Percentiles rank a stretch among this genome's conserved stretches.
These are phyloP conservation scores for Penicillium maclennaniae DNA, from an alignment of 495 filamentous ascomycete genomes.

Conservation along the genomic window DNA sequence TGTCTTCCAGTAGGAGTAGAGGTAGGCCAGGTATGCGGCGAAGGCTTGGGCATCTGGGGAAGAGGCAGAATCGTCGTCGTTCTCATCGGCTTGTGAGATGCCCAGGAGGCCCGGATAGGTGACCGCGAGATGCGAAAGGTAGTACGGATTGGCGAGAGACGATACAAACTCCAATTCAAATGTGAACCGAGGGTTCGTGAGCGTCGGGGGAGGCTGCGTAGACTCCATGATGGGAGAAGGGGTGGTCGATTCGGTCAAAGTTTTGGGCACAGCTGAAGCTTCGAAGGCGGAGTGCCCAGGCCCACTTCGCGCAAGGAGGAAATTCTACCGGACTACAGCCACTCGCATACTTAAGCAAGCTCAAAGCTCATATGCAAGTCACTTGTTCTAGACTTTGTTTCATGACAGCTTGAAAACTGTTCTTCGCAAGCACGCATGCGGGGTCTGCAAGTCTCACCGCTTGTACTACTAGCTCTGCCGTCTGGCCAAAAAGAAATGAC, in stretches of 20 bases:
- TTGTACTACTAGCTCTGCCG: too few relatives aligned
- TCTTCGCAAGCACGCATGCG: too few relatives aligned
- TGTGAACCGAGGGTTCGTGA: conserved; percentile 42
- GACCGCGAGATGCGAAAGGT: conserved; percentile 77
- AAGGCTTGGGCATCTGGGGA: conserved; percentile 60
- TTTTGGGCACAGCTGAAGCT: background rate
- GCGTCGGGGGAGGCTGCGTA: conserved; percentile 33
- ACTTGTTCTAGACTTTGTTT: too few relatives aligned
- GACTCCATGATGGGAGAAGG: conserved; percentile 19
- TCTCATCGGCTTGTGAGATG: conserved; percentile 35
- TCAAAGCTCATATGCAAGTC: too few relatives aligned
- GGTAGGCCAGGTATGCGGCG: conserved; percentile 75
- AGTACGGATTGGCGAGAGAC: conserved; percentile 77
- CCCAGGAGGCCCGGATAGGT: conserved; percentile 50
- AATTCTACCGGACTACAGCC: too few relatives aligned
- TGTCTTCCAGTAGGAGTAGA: conserved; percentile 74
- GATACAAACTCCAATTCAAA: conserved; percentile 69
- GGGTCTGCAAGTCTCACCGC: too few relatives aligned
- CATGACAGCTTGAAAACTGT: too few relatives aligned
- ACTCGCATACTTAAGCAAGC: too few relatives aligned
- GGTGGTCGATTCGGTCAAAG: background rate
- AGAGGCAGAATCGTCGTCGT: conserved; percentile 42
- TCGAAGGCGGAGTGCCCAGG: background rate
- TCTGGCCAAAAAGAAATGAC: too few relatives aligned
- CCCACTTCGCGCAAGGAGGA: background rate